phyloP scores from a whole-genome alignment of 1,284 basidiomycete species.

The Melampsora americana region DNA sequence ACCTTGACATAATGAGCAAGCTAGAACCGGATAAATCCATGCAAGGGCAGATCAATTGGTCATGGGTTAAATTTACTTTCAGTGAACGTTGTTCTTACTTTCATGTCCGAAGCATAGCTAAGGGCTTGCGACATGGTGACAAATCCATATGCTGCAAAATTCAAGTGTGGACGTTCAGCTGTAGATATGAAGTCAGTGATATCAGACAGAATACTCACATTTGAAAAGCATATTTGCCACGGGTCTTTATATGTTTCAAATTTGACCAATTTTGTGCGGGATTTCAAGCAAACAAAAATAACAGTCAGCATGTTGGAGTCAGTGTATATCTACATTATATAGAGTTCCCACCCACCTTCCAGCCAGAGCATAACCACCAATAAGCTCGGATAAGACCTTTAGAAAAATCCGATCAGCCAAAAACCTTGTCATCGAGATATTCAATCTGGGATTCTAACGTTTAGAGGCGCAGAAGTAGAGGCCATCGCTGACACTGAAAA shows the following conservation, averaged over 20 bases:
- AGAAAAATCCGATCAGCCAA: background rate
- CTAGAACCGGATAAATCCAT: background rate
- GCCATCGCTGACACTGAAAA: constrained; percentile 24
- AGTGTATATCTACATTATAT: too few species aligned
- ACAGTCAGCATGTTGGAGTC: too few species aligned
- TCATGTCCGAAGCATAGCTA: constrained; percentile 36
- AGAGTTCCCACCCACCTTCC: constrained; percentile 7
- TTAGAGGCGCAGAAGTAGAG: constrained; percentile 23
- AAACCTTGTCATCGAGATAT: background rate
- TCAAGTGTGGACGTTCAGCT: background rate
- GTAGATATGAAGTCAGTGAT: background rate
- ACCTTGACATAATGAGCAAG: constrained; percentile 44
- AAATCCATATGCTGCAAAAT: constrained; percentile 34
- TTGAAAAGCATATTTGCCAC: constrained; percentile 41
- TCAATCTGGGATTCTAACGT: constrained; percentile 6
- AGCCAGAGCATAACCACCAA: constrained; percentile 32
- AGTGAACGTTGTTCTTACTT: constrained; percentile 3
- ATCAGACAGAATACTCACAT: background rate
- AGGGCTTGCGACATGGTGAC: constrained; percentile 38
- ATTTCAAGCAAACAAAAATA: too few species aligned
- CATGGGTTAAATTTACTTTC: too few species aligned
- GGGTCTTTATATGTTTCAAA: constrained; percentile 4
- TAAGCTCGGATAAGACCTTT: constrained; percentile 37
- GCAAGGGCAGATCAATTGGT: too few species aligned
- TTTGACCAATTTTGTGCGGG: too few species aligned